A percentile compares a stretch with the other conserved stretches of the same genome.
Conservation (phyloP, 75 land plant species). For the Selaginella tamariscina region DNA sequence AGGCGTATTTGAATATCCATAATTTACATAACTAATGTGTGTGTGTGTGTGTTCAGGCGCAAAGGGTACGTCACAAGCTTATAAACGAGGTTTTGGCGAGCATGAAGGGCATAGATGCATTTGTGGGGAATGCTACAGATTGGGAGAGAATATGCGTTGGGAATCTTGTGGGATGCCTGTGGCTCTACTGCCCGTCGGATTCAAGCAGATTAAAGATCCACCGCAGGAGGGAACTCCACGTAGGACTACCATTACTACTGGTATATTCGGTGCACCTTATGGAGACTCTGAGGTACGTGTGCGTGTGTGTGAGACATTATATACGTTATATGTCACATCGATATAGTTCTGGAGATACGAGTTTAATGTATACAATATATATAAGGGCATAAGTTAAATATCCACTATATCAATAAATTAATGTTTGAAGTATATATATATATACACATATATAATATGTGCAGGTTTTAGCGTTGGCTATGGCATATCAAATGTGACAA, state of each 20-base stretch:
- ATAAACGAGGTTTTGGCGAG: slow-evolving; percentile 41
- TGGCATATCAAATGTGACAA: slow-evolving; percentile 62
- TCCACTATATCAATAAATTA: too few species aligned
- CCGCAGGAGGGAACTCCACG: slow-evolving; percentile 31
- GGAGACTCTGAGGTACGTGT: slow-evolving; percentile 49
- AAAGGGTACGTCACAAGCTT: slow-evolving; percentile 58
- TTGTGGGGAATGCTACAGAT: slow-evolving; percentile 79
- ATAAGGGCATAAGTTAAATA: too few species aligned
- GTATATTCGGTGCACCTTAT: slow-evolving; percentile 62
- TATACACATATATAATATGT: background rate
- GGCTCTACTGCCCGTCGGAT: slow-evolving; percentile 57
- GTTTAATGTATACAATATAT: too few species aligned
- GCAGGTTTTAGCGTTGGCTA: slow-evolving; percentile 65
- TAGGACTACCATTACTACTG: slow-evolving; percentile 50
- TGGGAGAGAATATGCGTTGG: slow-evolving; percentile 78
- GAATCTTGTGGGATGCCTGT: slow-evolving; percentile 84
- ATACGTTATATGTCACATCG: too few species aligned
- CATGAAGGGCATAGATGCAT: slow-evolving; percentile 56
- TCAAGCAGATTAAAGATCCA: slow-evolving; percentile 33
- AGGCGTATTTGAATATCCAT: too few species aligned
- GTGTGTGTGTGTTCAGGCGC: slow-evolving; percentile 35
- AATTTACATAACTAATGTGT: too few species aligned
- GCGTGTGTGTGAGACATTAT: too few species aligned
- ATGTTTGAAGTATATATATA: background rate
- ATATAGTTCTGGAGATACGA: too few species aligned